Conservation (phyloP, 2,329 filamentous ascomycete species). For the Diaporthe destruens region DNA sequence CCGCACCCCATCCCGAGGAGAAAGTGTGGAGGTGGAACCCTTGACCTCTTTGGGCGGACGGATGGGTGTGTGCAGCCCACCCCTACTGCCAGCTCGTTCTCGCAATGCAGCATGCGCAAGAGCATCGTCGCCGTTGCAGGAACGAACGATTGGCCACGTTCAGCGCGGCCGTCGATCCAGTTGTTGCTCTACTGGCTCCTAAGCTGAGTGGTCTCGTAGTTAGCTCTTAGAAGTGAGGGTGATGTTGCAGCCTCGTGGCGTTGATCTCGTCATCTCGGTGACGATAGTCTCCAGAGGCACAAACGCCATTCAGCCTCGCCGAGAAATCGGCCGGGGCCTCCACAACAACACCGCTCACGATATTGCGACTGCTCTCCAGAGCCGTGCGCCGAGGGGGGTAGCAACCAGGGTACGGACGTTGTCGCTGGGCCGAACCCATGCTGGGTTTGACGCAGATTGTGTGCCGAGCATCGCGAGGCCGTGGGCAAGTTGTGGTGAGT, state of each 20-base stretch:
- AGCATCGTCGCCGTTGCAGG: conserved; percentile 24
- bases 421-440: conserved; percentile 15
- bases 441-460: background rate
- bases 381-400: background rate
- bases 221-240: background rate
- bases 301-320: conserved; percentile 27
- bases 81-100: conserved; percentile 31
- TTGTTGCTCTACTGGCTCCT: background rate
- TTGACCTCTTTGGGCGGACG: conserved; percentile 16
- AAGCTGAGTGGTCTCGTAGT: background rate
- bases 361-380: background rate
- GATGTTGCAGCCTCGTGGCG: conserved; percentile 30
- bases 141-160: conserved; percentile 36
- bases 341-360: conserved; percentile 9
- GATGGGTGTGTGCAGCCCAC: conserved; percentile 35
- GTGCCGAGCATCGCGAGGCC: conserved; percentile 4
- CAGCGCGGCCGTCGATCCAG: conserved; percentile 30
- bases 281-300: conserved; percentile 26
- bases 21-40: conserved; percentile 35
- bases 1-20: conserved; percentile 31
- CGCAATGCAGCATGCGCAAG: conserved; percentile 20
- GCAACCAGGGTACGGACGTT: background rate
- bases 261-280: conserved; percentile 32
- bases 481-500: background rate
- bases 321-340: conserved; percentile 24